Evolutionary conservation across 1,284 basidiomycete species (phyloP).

Genomic region (Ceratobasidium sp.): DNA sequence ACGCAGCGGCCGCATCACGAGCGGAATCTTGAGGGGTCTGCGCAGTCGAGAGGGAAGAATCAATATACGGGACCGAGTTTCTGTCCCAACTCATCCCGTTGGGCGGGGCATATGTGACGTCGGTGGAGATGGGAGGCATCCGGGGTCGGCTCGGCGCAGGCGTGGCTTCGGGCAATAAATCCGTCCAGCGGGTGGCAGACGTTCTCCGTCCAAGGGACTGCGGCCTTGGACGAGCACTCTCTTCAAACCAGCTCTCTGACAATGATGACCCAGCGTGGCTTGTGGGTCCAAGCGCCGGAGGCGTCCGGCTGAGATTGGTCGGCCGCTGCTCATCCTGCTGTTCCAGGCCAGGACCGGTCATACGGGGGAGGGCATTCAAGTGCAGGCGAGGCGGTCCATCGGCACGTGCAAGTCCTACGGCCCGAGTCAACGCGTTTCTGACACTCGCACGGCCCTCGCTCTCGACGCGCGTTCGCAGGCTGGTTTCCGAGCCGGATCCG

Average conservation of each 20-base stretch:
- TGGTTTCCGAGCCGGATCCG: constrained; percentile 12
- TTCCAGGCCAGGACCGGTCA: background rate
- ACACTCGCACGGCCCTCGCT: constrained; percentile 14
- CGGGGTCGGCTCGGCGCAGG: constrained; percentile 2
- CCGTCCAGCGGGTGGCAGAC: constrained; percentile 21
- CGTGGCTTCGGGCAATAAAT: constrained; percentile 4
- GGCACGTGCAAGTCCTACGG: constrained; percentile 7
- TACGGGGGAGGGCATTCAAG: constrained; percentile 30
- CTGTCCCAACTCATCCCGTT: constrained; percentile 11
- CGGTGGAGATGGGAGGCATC: constrained; percentile 7
- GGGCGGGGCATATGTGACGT: constrained; percentile 1
- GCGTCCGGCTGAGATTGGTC: constrained; percentile 28
- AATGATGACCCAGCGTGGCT: background rate
- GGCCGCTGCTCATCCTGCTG: background rate
- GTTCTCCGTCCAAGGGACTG: background rate
- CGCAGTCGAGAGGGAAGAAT: background rate
- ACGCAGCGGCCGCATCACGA: background rate
- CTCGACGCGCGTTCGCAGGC: background rate
- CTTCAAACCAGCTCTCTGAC: constrained; percentile 19
- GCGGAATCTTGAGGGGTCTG: constrained; percentile 5
- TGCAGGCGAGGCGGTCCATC: constrained; percentile 27
- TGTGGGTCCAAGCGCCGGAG: background rate
- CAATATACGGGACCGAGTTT: background rate
- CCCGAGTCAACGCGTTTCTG: constrained; percentile 24
- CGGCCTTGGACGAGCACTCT: background rate